phyloP scores from a whole-genome alignment of 2,329 filamentous ascomycete genomes.

The Kalaharituber pfeilii region DNA sequence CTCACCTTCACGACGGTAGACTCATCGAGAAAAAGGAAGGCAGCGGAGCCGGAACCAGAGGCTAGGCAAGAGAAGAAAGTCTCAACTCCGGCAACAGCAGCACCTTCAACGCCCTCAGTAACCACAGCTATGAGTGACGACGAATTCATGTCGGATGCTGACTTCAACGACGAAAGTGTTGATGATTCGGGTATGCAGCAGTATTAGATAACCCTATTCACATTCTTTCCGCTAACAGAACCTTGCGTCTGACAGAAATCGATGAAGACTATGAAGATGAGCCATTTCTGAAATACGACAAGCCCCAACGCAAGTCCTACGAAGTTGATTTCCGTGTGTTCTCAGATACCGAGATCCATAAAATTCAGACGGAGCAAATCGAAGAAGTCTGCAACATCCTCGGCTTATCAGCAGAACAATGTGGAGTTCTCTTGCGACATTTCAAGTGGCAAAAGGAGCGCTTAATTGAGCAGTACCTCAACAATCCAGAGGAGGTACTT shows the following conservation, averaged over 20 bases:
- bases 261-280: conserved; percentile 37
- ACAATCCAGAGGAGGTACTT: conserved; percentile 58
- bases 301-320: conserved; percentile 56
- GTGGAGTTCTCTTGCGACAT: conserved; percentile 74
- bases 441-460: conserved; percentile 94
- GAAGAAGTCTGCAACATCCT: conserved; percentile 83
- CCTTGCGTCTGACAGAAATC: conserved; percentile 35
- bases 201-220: background rate
- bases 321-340: conserved; percentile 74
- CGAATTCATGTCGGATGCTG: conserved; percentile 24
- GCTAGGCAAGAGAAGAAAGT: conserved; percentile 14
- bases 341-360: conserved; percentile 62
- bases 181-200: conserved; percentile 22
- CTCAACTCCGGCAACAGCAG: conserved; percentile 8
- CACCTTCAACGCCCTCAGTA: conserved; percentile 13
- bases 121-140: conserved; percentile 22
- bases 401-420: conserved; percentile 72
- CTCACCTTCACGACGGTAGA: conserved; percentile 17
- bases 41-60: conserved; percentile 17
- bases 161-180: conserved; percentile 33
- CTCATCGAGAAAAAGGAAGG: conserved; percentile 20
- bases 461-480: conserved; percentile 92
- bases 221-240: background rate
- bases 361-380: conserved; percentile 70
- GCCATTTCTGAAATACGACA: conserved; percentile 49